Conservation (phyloP, 2,329 filamentous ascomycete genomes). For the Davidsoniella virescens region DNA sequence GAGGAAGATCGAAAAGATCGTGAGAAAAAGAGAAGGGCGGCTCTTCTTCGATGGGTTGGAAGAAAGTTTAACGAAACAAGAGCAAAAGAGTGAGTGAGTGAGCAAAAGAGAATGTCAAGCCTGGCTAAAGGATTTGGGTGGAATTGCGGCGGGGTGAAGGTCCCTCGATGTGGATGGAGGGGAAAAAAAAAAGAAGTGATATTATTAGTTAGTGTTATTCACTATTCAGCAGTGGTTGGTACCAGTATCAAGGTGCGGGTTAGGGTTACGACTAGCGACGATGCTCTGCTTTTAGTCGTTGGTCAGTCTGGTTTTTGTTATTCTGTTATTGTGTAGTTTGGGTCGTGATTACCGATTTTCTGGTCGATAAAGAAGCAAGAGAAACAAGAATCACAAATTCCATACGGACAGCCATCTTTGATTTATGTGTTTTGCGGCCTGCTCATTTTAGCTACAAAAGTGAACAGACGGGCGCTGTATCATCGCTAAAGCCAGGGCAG, state of each 20-base stretch:
- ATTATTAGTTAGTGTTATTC: background rate
- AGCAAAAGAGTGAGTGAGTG: slow-evolving; percentile 2
- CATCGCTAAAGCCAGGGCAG: too few species aligned
- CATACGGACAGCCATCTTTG: too few species aligned
- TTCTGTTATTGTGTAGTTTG: too few species aligned
- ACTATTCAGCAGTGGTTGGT: background rate
- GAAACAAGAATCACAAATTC: too few species aligned
- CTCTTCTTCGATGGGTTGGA: slow-evolving; percentile 5
- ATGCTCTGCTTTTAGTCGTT: too few species aligned
- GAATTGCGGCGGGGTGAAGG: slow-evolving; percentile 4
- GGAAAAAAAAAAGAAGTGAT: background rate
- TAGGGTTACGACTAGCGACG: background rate
- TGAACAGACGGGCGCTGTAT: too few species aligned
- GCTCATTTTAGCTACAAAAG: too few species aligned
- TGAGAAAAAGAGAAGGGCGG: slow-evolving; percentile 7
- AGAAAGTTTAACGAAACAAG: slow-evolving; percentile 8
- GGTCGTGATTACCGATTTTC: too few species aligned
- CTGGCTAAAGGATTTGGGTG: slow-evolving; percentile 10
- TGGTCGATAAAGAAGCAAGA: too few species aligned
- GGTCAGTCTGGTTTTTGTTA: too few species aligned
- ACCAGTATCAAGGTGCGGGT: background rate
- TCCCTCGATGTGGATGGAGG: background rate
- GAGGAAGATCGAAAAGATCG: slow-evolving; percentile 2
- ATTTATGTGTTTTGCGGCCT: too few species aligned
- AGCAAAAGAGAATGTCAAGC: slow-evolving; percentile 7